These are phyloP conservation scores for Ampelocalamus luodianensis DNA, from an alignment of 176 grass and related monocot genomes.

Conservation along the genomic window DNA sequence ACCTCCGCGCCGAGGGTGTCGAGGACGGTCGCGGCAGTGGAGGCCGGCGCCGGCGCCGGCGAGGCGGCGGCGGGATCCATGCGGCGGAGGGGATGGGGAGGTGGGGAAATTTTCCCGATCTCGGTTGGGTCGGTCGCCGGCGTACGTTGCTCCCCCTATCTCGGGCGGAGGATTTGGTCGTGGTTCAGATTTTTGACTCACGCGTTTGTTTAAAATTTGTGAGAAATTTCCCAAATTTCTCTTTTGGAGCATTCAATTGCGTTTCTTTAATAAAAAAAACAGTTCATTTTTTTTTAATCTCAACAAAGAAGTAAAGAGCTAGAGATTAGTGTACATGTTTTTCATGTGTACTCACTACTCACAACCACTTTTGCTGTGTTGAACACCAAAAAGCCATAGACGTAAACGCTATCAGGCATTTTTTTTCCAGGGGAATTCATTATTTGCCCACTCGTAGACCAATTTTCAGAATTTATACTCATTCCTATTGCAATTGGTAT, in stretches of 20 bases:
- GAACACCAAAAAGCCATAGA: too few species aligned
- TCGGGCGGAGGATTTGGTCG: constrained; percentile 16
- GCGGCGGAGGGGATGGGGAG: not conserved
- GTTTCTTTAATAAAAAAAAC: not conserved
- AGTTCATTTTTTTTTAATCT: not conserved
- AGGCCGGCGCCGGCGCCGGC: not conserved
- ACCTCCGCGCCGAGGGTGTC: constrained; percentile 82
- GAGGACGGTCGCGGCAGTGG: constrained; percentile 54
- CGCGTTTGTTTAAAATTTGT: not conserved
- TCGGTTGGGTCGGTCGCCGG: not conserved
- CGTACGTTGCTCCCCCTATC: not conserved
- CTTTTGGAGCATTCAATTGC: not conserved
- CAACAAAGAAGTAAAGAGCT: not conserved
- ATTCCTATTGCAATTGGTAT: too few species aligned
- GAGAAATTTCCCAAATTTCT: not conserved
- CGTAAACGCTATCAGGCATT: too few species aligned
- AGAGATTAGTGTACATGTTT: not conserved
- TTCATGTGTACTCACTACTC: too few species aligned
- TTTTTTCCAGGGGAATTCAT: too few species aligned
- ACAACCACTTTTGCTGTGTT: too few species aligned
- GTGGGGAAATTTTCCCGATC: constrained; percentile 34
- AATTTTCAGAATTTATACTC: too few species aligned
- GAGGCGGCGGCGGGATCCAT: constrained; percentile 53
- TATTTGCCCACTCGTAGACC: too few species aligned
- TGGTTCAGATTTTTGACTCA: not conserved